phyloP scores from a whole-genome alignment of 1,284 basidiomycete species.

The Laetiporus sulphureus region DNA sequence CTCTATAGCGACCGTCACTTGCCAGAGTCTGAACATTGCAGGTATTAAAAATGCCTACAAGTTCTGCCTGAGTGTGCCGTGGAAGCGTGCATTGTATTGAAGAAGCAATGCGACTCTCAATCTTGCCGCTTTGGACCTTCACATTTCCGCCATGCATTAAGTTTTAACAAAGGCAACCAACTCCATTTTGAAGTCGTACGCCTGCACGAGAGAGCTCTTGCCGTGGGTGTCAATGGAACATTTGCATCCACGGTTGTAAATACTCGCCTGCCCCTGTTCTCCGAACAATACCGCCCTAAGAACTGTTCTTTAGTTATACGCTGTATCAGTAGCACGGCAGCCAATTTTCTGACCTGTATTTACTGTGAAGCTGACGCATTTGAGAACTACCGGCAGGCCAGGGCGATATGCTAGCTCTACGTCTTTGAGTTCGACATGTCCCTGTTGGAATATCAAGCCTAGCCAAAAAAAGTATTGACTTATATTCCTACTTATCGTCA shows the following conservation, averaged over 20 bases:
- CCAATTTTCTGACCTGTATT: slow-evolving; percentile 65
- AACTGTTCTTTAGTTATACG: not conserved
- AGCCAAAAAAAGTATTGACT: no score
- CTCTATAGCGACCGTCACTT: not conserved
- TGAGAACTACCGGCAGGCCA: slow-evolving; percentile 69
- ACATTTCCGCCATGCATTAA: slow-evolving; percentile 44
- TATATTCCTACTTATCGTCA: no score
- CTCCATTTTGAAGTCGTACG: slow-evolving; percentile 43
- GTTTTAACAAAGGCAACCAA: slow-evolving; percentile 14
- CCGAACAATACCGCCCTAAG: slow-evolving; percentile 67
- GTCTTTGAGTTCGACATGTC: slow-evolving; percentile 55
- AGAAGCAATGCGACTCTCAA: slow-evolving; percentile 77
- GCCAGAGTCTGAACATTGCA: slow-evolving; percentile 12
- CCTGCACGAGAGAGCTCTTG: slow-evolving; percentile 72
- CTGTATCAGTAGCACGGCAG: not conserved
- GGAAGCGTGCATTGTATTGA: slow-evolving; percentile 59
- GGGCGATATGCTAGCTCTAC: slow-evolving; percentile 64
- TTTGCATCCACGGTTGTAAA: no score
- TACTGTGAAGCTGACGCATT: slow-evolving; percentile 57
- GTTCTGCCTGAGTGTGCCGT: slow-evolving; percentile 64
- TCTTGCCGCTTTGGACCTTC: slow-evolving; percentile 56
- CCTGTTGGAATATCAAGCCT: no score
- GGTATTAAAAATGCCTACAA: slow-evolving; percentile 41
- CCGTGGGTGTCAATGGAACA: no score
- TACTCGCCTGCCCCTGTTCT: slow-evolving; percentile 70